Conservation (phyloP, 305 asterid species). For the Fraxinus baroniana region DNA sequence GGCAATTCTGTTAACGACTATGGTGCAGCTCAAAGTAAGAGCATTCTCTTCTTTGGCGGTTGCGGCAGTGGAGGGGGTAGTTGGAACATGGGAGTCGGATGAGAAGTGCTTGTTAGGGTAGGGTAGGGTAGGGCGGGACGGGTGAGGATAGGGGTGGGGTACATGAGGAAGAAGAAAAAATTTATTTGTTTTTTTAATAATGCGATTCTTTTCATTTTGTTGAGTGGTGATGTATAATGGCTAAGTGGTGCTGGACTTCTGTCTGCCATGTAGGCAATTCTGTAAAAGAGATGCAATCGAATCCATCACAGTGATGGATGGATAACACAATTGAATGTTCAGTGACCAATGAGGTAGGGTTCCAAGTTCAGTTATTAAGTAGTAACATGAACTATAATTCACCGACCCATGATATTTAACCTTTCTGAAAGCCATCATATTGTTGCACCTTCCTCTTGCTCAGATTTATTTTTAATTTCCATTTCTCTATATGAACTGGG, state of each 20-base stretch:
- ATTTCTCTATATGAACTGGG: neutral
- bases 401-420: neutral
- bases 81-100: neutral
- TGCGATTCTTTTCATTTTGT: neutral
- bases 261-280: neutral
- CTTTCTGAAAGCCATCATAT: neutral
- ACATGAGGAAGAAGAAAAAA: neutral
- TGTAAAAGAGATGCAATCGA: neutral
- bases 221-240: neutral
- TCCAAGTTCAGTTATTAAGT: neutral
- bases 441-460: neutral
- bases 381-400: neutral
- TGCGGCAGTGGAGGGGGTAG: neutral
- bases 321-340: neutral
- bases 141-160: neutral
- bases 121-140: neutral
- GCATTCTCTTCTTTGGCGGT: neutral
- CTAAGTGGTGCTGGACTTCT: neutral
- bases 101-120: neutral
- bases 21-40: neutral
- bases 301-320: neutral
- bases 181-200: neutral
- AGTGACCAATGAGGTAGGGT: neutral
- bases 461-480: neutral
- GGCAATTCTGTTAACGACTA: slow-evolving; percentile 59